Percentiles rank a stretch among this genome's conserved stretches.
Evolutionary conservation across 805 yeast genomes (phyloP).

Genomic region (Candida silvicultrix): DNA sequence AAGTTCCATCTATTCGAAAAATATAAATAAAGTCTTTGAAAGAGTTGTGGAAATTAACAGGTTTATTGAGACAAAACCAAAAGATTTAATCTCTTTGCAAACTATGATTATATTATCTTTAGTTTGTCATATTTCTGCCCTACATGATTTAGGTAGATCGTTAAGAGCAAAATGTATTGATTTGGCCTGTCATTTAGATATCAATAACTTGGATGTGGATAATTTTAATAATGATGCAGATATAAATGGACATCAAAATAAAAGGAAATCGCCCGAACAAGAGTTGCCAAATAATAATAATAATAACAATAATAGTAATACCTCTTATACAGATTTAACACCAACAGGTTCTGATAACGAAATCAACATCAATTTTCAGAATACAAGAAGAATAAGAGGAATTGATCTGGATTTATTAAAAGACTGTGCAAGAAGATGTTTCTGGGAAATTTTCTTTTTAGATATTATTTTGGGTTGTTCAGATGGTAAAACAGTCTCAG

Average conservation of each 20-base stretch:
- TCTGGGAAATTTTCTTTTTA: conserved; percentile 47
- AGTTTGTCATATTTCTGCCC: conserved; percentile 43
- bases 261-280: too few relatives aligned
- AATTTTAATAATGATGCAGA: conserved; percentile 12
- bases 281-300: conserved; percentile 7
- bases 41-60: conserved; percentile 27
- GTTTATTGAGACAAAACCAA: conserved; percentile 20
- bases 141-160: conserved; percentile 38
- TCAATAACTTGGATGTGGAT: conserved; percentile 33
- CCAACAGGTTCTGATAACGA: conserved; percentile 10
- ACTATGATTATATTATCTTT: conserved; percentile 33
- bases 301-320: too few relatives aligned
- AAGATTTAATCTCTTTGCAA: conserved; percentile 40
- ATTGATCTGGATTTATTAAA: conserved; percentile 12
- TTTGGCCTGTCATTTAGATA: conserved; percentile 29
- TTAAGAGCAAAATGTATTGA: conserved; percentile 38
- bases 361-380: conserved; percentile 18
- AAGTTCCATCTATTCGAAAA: conserved; percentile 27
- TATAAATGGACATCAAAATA: conserved; percentile 14
- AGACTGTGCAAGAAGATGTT: conserved; percentile 34
- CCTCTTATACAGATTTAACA: conserved; percentile 9
- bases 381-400: conserved; percentile 16
- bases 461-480: conserved; percentile 51
- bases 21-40: conserved; percentile 34
- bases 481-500: conserved; percentile 39